Base-by-base conservation (phyloP, 2,329 filamentous ascomycete genomes). In the Raffaelea arxii region DNA sequence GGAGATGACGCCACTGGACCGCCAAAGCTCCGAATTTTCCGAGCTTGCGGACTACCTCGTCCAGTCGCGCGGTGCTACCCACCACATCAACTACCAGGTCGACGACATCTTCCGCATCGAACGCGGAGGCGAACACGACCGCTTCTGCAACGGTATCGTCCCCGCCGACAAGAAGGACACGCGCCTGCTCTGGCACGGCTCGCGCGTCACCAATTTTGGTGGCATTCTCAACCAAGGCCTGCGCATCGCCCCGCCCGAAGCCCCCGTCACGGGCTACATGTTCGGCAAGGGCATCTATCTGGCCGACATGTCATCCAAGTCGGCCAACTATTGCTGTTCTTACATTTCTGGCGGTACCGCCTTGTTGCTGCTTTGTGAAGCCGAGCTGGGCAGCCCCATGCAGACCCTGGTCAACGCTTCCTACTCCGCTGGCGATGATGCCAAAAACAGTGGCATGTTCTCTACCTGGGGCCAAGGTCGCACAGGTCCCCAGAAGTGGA, bases 261-360 rank as follows among this genome's bases (percentile, higher is more conserved):
- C 88, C 0, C 89, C 87, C 0, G 80, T 80, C 0, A 76, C 72
- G 4, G 86, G 86, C 2, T 89, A 91, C 67, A 91, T 91, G 84
- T 94, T 94, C 54, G 88, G 84, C 48, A 94, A 94, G 63, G 88
- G 88, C 39, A 84, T 94, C 41, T 94, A 94, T 59, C 75, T 94
- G 2, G 87, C 87, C 3, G 87, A 94, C 57, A 89, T 89, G 73
- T 84, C 80, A 0, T 84, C 78, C 59, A 94, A 94, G 65, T 88
- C 83, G 2, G 86, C 86, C 16, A 78, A 78, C 55, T 94, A 94
- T 66, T 92, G 86, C 60, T 74, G 63, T 44, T 60, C 78, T 0
- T 60, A 65, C 53, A 73, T 68, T 49, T 84, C 82, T n/a, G 76
- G 74, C n/a, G 75, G 78, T 19, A 78, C 80, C 21, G 88, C 81